A percentile compares a stretch with the other conserved stretches of the same genome.
Conservation (phyloP, 2,329 filamentous ascomycete species). For the Verticillium dahliae region DNA sequence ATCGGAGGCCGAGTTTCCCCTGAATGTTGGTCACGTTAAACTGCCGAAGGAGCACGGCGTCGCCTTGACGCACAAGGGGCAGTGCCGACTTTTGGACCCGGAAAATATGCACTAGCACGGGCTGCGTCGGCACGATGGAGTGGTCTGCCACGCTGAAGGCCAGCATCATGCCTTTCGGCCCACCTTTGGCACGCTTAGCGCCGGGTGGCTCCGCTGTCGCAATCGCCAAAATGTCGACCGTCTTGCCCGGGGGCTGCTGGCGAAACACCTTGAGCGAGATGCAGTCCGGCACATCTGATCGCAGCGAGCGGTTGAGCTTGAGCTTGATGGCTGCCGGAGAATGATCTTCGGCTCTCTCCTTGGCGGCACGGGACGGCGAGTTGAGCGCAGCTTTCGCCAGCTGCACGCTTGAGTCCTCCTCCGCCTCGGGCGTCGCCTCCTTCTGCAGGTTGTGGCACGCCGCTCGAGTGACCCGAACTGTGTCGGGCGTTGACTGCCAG, state of each 20-base stretch:
- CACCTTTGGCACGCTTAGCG: constrained; percentile 48
- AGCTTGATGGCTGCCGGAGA: constrained; percentile 27
- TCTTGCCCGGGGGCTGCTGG: constrained; percentile 35
- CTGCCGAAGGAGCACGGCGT: constrained; percentile 50
- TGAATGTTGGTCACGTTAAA: constrained; percentile 49
- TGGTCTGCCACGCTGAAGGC: constrained; percentile 52
- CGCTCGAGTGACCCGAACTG: constrained; percentile 15
- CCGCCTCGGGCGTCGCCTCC: constrained; percentile 13
- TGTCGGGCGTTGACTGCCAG: constrained; percentile 10
- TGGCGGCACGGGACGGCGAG: constrained; percentile 17
- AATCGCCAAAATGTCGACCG: constrained; percentile 48
- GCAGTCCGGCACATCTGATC: constrained; percentile 45
- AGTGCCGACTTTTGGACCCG: constrained; percentile 51
- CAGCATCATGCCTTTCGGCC: constrained; percentile 53
- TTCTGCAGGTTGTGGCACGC: constrained; percentile 19
- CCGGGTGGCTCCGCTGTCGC: constrained; percentile 43
- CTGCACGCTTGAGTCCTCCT: constrained; percentile 18
- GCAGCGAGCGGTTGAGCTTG: constrained; percentile 38
- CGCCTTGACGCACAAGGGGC: constrained; percentile 47
- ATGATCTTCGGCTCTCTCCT: neutral
- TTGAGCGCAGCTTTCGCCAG: constrained; percentile 22
- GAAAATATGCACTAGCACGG: constrained; percentile 51
- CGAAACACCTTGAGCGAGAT: constrained; percentile 45
- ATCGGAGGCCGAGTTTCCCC: constrained; percentile 46
- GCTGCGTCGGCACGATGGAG: constrained; percentile 39